Evolutionary conservation across 2,329 filamentous ascomycete species (phyloP), one percentile per base, ranked within the genome.

Genomic region (Thelonectria olida): DNA sequence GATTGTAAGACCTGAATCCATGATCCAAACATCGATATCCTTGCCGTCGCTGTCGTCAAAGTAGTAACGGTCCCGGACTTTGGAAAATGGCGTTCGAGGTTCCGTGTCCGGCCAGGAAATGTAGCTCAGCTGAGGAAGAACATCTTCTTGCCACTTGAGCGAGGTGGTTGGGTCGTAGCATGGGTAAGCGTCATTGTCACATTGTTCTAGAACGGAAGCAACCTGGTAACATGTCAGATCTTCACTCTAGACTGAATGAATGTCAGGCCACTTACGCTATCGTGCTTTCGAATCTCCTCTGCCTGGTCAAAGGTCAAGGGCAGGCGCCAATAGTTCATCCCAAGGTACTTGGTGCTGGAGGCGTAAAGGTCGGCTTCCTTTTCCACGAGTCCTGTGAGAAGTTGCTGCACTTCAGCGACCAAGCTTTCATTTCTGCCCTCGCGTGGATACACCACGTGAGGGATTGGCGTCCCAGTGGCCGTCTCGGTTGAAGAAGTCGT

Each of bases 1-100:
- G 8, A 20, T 19, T 10, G 23, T 42, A 3, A 27, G 6, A 0
- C 54, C 45, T 3, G 54, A 49, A 31, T 57, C 54, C 15, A 57
- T 50, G n/a, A 57, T 23, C 54, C 54, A 57, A 23, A 57, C 54
- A 25, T 57, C 54, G 1, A 57, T 23, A n/a, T 57, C 34, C 12
- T 34, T 42, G 5, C 45, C 54, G 23, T 8, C 23, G 13, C 54
- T 57, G 20, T 44, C 45, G 17, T 57, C 54, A 13, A 57, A 57
- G 13, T 57, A 57, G 20, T 57, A 57, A 2, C 54, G 54, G 10
- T n/a, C n/a, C n/a, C n/a, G n/a, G 15, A 55, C 12, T 22, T 23
- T 17, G 23, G 25, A 44, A 9, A 22, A 23, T 10, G 17, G 25
- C 13, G 25, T 23, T 7, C 50, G 39, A n/a, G n/a, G 25, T 1